phyloP scores from a whole-genome alignment of 192 early-diverging fungal species.

The Ramicandelaber brevisporus region DNA sequence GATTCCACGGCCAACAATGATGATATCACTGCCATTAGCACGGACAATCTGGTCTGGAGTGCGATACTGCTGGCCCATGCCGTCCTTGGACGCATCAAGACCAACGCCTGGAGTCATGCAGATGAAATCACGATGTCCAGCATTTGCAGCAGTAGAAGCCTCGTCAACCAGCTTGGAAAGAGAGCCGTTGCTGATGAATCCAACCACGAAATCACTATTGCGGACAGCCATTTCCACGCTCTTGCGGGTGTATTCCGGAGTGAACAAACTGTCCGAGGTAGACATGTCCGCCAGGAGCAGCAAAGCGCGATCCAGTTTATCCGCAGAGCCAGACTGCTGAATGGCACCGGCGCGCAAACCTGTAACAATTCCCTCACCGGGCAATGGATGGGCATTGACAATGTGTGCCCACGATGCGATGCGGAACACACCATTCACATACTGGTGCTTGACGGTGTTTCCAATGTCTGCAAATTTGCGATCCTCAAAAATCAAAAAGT shows the following conservation, averaged over 20 bases:
- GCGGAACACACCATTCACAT: slow-evolving; percentile 65
- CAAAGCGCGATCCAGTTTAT: slow-evolving; percentile 46
- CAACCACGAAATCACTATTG: slow-evolving; percentile 78
- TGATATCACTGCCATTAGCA: slow-evolving; percentile 72
- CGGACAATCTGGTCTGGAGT: slow-evolving; percentile 69
- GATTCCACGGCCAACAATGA: slow-evolving; percentile 95
- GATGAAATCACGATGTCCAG: slow-evolving; percentile 80
- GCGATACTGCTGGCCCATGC: slow-evolving; percentile 86
- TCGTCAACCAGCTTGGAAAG: slow-evolving; percentile 29
- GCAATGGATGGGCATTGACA: slow-evolving; percentile 83
- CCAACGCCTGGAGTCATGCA: slow-evolving; percentile 91
- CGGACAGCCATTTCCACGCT: slow-evolving; percentile 65
- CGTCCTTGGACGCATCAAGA: slow-evolving; percentile 56
- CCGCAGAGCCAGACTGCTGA: slow-evolving; percentile 28
- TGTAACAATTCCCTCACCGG: slow-evolving; percentile 86
- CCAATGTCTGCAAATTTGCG: slow-evolving; percentile 98
- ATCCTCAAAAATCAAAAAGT: slow-evolving; percentile 96
- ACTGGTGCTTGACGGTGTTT: slow-evolving; percentile 93
- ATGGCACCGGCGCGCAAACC: slow-evolving; percentile 74
- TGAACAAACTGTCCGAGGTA: slow-evolving; percentile 63
- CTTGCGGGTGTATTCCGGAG: slow-evolving; percentile 49
- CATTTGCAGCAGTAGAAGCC: too few species aligned
- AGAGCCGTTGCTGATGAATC: slow-evolving; percentile 66
- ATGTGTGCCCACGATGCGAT: slow-evolving; percentile 93
- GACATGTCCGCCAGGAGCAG: slow-evolving; percentile 96